Base-by-base conservation (phyloP, 108 stramenopile genomes). In the Schizochytrium sp. region DNA sequence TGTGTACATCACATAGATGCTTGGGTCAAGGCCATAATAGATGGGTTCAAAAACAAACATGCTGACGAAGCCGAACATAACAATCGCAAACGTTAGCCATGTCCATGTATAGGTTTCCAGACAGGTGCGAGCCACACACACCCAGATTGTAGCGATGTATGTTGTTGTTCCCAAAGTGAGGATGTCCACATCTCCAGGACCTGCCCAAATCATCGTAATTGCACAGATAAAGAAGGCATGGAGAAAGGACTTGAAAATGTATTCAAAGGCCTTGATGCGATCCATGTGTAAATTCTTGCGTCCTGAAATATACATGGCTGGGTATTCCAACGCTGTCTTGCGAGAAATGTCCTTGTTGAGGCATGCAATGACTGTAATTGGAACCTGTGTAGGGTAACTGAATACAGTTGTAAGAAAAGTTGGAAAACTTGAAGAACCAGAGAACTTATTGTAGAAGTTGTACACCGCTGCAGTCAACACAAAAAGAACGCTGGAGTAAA, bases 401-500 rank as follows among this genome's bases (percentile, higher is more conserved):
- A 90, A 94, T 10, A 93, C 90, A 46, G 89, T 90, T 15, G 89
- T 88, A 40, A 87, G 57, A 41, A 56, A 87, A 15, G 57, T 41
- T 28, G n/a, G 38, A 28, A 56, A 87, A 12, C n/a, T 28, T 53
- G 92, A 91, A 56, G 91, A 92, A 15, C 93, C 93, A 19, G 89
- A 69, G 87, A 90, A 95, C 89, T 90, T 91, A 61, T 60, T 89
- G 61, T 42, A 44, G 88, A 91, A 93, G 89, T 91, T 92, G 89
- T 92, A 94, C 0, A 94, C 64, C 49, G 89, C 42, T 57, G 91
- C 91, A 12, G 92, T 91, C 19, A 93, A 90, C 49, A 92, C 91
- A 38, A 94, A 89, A 10, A 96, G 93, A 47, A 97, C 95, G 89
- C 93, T 94, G 69, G 93, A 92, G 92, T 91, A 94, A 92, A 94